phyloP scores from a whole-genome alignment of 495 filamentous ascomycete species.

The Aspergillus haitiensis region DNA sequence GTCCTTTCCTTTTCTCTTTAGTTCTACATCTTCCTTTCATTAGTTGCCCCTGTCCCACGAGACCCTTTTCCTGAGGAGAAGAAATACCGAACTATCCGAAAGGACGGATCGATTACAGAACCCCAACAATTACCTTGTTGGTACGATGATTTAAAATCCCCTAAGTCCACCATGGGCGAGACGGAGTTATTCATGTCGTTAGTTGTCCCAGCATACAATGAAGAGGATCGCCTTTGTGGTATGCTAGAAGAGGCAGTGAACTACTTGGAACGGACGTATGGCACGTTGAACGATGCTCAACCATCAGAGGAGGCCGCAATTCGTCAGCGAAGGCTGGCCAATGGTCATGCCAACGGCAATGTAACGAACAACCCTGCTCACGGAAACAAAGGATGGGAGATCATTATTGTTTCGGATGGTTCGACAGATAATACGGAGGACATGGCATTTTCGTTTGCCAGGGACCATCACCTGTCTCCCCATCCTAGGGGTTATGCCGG shows the following conservation, averaged over 20 bases:
- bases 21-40: conserved; percentile 68
- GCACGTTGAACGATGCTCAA: conserved; percentile 41
- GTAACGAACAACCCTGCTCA: conserved; percentile 20
- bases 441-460: conserved; percentile 75
- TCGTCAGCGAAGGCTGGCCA: conserved; percentile 36
- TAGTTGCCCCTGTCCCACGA: conserved; percentile 81
- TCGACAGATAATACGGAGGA: conserved; percentile 80
- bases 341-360: conserved; percentile 29
- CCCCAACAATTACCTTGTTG: conserved; percentile 75
- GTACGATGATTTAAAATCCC: conserved; percentile 66
- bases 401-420: conserved; percentile 94
- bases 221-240: conserved; percentile 73
- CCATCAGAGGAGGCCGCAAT: conserved; percentile 24
- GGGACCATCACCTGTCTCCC: conserved; percentile 45
- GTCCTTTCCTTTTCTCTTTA: conserved; percentile 26
- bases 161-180: conserved; percentile 47
- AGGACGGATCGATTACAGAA: conserved; percentile 59
- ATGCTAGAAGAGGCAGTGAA: conserved; percentile 91
- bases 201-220: conserved; percentile 94
- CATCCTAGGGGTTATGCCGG: conserved; percentile 46
- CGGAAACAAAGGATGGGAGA: conserved; percentile 75
- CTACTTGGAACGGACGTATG: conserved; percentile 75
- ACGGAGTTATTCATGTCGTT: conserved; percentile 74
- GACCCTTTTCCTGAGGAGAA: conserved; percentile 74
- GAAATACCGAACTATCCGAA: conserved; percentile 72